These are phyloP conservation scores for Globisporangium rhizosaccharum DNA, from an alignment of 352 stramenopile species.

Conservation along the genomic window DNA sequence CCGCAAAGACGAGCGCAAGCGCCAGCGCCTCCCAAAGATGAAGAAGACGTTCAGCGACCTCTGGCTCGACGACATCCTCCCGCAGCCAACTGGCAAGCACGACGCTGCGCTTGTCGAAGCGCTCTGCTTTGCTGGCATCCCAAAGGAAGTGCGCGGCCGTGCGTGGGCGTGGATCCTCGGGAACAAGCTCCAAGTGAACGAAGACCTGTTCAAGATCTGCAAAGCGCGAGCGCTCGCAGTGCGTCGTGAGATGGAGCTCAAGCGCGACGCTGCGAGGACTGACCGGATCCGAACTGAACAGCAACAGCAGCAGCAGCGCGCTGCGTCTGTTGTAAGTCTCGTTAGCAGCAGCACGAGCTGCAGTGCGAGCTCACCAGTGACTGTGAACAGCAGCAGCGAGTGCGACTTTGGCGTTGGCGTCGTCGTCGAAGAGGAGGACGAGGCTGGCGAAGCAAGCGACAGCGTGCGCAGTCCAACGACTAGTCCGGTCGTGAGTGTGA, in stretches of 20 bases:
- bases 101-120: constrained; percentile 38
- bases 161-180: constrained; percentile 77
- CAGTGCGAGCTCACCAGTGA: constrained; percentile 15
- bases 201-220: constrained; percentile 83
- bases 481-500: not conserved
- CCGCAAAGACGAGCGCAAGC: constrained; percentile 53
- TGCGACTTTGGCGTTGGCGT: not conserved
- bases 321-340: not conserved
- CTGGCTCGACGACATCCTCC: constrained; percentile 72
- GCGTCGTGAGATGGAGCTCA: constrained; percentile 66
- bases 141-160: constrained; percentile 75
- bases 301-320: constrained; percentile 11
- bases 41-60: constrained; percentile 70
- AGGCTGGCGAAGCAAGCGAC: not conserved
- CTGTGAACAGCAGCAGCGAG: constrained; percentile 7
- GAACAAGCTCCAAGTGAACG: constrained; percentile 81
- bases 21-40: constrained; percentile 52
- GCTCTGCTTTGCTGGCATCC: constrained; percentile 76
- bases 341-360: constrained; percentile 8
- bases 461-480: not conserved
- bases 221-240: constrained; percentile 69
- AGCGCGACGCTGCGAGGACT: constrained; percentile 38
- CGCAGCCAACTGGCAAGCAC: constrained; percentile 10
- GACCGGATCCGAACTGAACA: constrained; percentile 2
- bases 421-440: not conserved